Conservation (phyloP, 257 asterid species). For the Nicotiana undulata region DNA sequence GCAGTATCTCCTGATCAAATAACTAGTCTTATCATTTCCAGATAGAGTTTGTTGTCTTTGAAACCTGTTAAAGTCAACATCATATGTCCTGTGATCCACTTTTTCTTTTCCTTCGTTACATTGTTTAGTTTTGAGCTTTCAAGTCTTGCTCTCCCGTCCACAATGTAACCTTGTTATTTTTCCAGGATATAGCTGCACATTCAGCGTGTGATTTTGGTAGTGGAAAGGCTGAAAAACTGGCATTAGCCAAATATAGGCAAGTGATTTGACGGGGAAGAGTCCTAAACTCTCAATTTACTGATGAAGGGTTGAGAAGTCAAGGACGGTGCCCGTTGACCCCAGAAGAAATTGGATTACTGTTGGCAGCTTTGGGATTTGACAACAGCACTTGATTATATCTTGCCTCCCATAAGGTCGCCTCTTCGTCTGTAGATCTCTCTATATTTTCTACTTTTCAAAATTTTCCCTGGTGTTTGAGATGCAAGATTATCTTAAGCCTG, state of each 20-base stretch:
- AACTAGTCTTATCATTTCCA: not conserved
- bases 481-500: not conserved
- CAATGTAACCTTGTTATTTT: not conserved
- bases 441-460: not conserved
- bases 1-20: not conserved
- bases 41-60: not conserved
- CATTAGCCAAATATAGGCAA: conserved; percentile 91
- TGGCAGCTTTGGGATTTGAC: conserved; percentile 92
- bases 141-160: not conserved
- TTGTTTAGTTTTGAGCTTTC: not conserved
- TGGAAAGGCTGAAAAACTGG: conserved; percentile 89
- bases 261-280: conserved; percentile 96
- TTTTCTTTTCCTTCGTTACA: too few relatives aligned
- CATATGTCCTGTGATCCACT: not conserved
- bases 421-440: not conserved
- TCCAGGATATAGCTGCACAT: conserved; percentile 98
- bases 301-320: conserved; percentile 90
- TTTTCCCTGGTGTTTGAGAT: not conserved
- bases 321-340: conserved; percentile 97
- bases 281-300: conserved; percentile 84
- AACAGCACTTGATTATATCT: conserved; percentile 76
- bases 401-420: conserved; percentile 83
- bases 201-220: conserved; percentile 99
- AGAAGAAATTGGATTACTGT: conserved; percentile 86
- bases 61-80: not conserved